Conservation (phyloP, 2,329 filamentous ascomycete genomes). For the Cladosporium sp. region DNA sequence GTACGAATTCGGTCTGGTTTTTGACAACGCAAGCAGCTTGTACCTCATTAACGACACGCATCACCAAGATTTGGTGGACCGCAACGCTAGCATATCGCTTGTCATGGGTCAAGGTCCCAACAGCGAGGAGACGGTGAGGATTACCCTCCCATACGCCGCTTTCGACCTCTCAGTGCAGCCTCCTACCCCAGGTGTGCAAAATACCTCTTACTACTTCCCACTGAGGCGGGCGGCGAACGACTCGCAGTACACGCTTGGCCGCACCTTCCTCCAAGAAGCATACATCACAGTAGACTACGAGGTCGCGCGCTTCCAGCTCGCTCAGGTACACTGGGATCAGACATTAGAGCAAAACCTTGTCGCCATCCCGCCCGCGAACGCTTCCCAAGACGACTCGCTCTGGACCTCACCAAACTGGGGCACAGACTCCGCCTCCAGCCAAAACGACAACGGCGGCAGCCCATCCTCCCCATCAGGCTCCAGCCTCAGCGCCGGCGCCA, state of each 20-base stretch:
- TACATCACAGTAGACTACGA: slow-evolving; percentile 47
- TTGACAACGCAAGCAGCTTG: slow-evolving; percentile 56
- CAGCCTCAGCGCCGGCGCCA: slow-evolving; percentile 31
- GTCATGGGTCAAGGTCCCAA: slow-evolving; percentile 29
- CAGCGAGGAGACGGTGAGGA: slow-evolving; percentile 35
- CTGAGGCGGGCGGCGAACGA: slow-evolving; percentile 51
- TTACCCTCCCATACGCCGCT: slow-evolving; percentile 44
- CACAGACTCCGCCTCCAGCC: background rate
- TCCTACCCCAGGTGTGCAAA: slow-evolving; percentile 51
- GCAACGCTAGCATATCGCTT: slow-evolving; percentile 41
- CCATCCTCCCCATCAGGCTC: background rate
- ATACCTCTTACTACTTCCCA: slow-evolving; percentile 61
- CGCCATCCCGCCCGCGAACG: slow-evolving; percentile 18
- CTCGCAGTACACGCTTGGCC: slow-evolving; percentile 56
- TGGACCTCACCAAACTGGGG: slow-evolving; percentile 9
- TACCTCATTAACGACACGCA: slow-evolving; percentile 57
- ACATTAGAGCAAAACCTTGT: slow-evolving; percentile 22
- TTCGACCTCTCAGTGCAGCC: slow-evolving; percentile 42
- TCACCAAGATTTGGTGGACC: slow-evolving; percentile 45
- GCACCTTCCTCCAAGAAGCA: slow-evolving; percentile 65
- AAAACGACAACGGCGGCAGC: background rate
- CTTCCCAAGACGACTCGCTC: background rate
- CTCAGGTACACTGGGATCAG: slow-evolving; percentile 30
- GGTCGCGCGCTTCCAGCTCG: slow-evolving; percentile 41
- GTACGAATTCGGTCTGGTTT: slow-evolving; percentile 55